These are phyloP conservation scores for Circinella minor DNA, from an alignment of 371 early-diverging fungal genomes.

Conservation along the genomic window DNA sequence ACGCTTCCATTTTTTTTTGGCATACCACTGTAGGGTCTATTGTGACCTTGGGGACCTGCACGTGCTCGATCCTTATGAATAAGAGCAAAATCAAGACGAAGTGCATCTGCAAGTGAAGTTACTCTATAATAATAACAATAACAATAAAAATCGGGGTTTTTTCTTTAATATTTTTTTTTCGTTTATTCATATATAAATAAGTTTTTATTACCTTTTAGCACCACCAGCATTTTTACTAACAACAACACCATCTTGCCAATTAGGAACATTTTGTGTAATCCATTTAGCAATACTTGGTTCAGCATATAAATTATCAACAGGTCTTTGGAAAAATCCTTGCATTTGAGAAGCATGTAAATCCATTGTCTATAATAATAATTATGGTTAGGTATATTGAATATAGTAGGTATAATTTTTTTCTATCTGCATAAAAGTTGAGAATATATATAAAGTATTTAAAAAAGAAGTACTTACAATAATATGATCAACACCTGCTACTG, in stretches of 20 bases:
- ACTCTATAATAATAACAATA: conserved; percentile 60
- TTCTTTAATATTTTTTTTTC: background rate
- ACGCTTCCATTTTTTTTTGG: conserved; percentile 50
- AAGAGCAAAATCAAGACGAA: conserved; percentile 94
- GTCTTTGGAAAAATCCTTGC: conserved; percentile 95
- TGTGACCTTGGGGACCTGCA: conserved; percentile 60
- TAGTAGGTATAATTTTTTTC: no score
- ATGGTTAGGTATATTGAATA: no score
- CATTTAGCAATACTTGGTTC: conserved; percentile 92
- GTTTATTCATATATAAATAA: background rate
- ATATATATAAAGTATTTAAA: background rate
- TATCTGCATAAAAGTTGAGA: no score
- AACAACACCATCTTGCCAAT: conserved; percentile 82
- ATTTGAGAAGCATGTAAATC: conserved; percentile 94
- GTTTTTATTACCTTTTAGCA: conserved; percentile 79
- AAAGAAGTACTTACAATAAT: conserved; percentile 68
- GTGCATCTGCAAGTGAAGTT: conserved; percentile 93
- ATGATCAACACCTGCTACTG: conserved; percentile 95
- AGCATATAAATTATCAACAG: conserved; percentile 95
- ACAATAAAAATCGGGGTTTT: background rate
- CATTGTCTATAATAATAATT: conserved; percentile 69
- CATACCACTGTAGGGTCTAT: conserved; percentile 57
- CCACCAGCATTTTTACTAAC: conserved; percentile 98
- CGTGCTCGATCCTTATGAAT: conserved; percentile 89
- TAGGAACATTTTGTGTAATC: conserved; percentile 82